Base-by-base conservation (phyloP, 108 stramenopile genomes). In the Cyclostephanos tholiformis region DNA sequence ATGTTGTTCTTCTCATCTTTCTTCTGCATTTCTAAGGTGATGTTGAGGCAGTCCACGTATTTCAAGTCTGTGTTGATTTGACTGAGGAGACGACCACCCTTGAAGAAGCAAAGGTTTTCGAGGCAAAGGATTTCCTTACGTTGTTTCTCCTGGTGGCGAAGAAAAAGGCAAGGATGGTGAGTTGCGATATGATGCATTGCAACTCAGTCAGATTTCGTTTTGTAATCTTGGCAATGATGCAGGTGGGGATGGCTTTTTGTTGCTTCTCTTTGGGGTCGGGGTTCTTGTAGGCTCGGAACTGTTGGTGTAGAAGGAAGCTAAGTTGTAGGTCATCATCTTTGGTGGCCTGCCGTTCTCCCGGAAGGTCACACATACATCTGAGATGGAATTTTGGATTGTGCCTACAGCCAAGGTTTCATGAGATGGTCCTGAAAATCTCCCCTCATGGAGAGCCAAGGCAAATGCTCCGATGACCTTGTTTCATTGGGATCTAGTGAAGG, bases 301-400 rank as follows among this genome's bases (percentile, higher is more conserved):
- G n/a, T n/a, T n/a, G n/a, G n/a, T n/a, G n/a, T n/a, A n/a, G n/a
- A n/a, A n/a, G n/a, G n/a, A n/a, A n/a, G n/a, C n/a, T n/a, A n/a
- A n/a, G n/a, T n/a, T n/a, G n/a, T n/a, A n/a, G n/a, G n/a, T n/a
- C n/a, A n/a, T n/a, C n/a, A n/a, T n/a, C n/a, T n/a, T n/a, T n/a
- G n/a, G n/a, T n/a, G n/a, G n/a, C n/a, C n/a, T n/a, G n/a, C n/a
- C n/a, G n/a, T n/a, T n/a, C 65, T 68, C 67, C 67, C 67, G 12
- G 75, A 76, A 76, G 75, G 75, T 48, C 67, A 0, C 0, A 1
- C 27, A 25, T 48, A 76, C 59, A 49, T 61, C 17, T 52, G 59
- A 52, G 66, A 75, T 65, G 74, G 66, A 23, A 62, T 32, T 50
- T 58, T 57, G 4, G 74, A 67, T 17, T 67, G 74, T 75, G 25